phyloP scores from a whole-genome alignment of 176 grass and related monocot genomes.

The Rhynchospora tenuis region DNA sequence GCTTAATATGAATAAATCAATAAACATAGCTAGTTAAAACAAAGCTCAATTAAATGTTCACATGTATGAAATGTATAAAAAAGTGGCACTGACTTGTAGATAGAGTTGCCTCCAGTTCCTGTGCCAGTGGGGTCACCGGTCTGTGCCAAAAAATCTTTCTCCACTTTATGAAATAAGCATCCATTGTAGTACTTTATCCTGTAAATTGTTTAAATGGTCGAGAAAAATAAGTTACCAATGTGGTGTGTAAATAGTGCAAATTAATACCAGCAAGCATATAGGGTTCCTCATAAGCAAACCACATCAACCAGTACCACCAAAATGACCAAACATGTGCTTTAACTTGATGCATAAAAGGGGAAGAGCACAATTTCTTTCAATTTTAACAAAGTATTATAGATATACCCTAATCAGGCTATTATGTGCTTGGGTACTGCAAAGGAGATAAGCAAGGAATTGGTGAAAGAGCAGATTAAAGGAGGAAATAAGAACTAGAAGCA shows the following conservation, averaged over 20 bases:
- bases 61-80: neutral
- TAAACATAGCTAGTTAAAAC: neutral
- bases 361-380: neutral
- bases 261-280: neutral
- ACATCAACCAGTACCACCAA: neutral
- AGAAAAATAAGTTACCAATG: conserved; percentile 2
- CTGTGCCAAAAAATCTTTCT: conserved; percentile 94
- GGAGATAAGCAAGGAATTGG: neutral
- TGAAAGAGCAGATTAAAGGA: neutral
- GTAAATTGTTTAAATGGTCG: neutral
- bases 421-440: neutral
- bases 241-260: neutral
- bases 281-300: neutral
- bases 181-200: conserved; percentile 98
- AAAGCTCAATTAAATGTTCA: neutral
- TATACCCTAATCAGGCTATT: neutral
- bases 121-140: conserved; percentile 80
- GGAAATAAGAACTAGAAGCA: neutral
- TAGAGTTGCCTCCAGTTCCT: conserved; percentile 68
- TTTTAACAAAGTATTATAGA: neutral
- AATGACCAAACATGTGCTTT: no score
- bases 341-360: neutral
- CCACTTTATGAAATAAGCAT: conserved; percentile 94
- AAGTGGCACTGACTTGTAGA: conserved; percentile 64
- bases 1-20: neutral